Evolutionary conservation across 192 early-diverging fungal species (phyloP), one percentile per base, ranked within the genome.

Genomic region (Powellomyces hirtus): DNA sequence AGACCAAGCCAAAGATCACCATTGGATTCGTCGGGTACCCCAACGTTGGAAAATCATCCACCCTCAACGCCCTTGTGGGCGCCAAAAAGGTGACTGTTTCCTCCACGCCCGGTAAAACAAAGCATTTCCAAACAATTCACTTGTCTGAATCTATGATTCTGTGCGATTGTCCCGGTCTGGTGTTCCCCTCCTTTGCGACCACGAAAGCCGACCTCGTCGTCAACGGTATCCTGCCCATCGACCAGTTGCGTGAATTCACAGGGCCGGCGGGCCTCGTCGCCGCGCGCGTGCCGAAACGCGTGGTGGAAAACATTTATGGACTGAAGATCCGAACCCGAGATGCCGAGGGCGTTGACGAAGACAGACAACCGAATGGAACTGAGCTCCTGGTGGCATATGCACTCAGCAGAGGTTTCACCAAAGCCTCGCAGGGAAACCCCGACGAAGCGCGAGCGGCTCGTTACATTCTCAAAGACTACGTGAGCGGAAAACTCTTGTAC

Each of bases 41-140:
- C 55, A 99, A 99, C 82, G 97, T 99, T 50, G 97, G 97, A 77
- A 99, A 99, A 79, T 95, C 93, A 29, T 96, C 93, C 50, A 99
- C 96, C 26, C 91, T 99, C 75, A 99, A 99, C 81, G 94, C 96
- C 14, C 81, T 99, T 33, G 86, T 96, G 53, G 96, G 96, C 13
- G 85, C 94, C 35, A 96, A 96, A 70, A 81, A 87, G 46, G 97
- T 99, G 30, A 92, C 96, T 5, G 95, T 99, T 18, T 91, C 92
- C 11, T 84, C 97, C 31, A 99, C 96, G 22, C 97, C 97, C 22
- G 97, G 97, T 67, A 99, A 98, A 71, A 99, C 97, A 61, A 98
- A 98, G 83, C 97, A 99, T 76, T 99, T 99, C 82, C 97, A 99
- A 81, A 98, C 97, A 34, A 93, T 99, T 65, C 91, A 94, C 51